A percentile compares a stretch with the other conserved stretches of the same genome.
These are phyloP conservation scores for Cupressus sempervirens DNA, from an alignment of 75 land plant species.

Conservation along the genomic window DNA sequence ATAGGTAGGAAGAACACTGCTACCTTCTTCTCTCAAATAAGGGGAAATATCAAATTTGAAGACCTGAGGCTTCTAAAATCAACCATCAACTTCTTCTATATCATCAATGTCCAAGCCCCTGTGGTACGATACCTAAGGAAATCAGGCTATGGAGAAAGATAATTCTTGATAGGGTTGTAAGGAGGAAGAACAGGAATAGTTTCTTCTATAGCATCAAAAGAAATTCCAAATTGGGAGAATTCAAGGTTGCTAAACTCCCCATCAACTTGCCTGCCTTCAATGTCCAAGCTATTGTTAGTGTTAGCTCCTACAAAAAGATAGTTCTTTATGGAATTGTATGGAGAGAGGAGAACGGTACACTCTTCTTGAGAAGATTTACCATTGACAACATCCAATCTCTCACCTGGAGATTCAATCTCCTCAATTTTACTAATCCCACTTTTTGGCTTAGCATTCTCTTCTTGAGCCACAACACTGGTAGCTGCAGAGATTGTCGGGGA, in stretches of 20 bases:
- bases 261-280: no score
- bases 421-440: no score
- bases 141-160: slow-evolving; percentile 6
- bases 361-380: not conserved
- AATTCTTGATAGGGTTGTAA: slow-evolving; percentile 49
- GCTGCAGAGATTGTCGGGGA: slow-evolving; percentile 57
- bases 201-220: not conserved
- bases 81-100: not conserved
- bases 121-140: slow-evolving; percentile 32
- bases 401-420: no score
- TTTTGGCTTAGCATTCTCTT: slow-evolving; percentile 17
- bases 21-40: not conserved
- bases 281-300: no score
- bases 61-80: slow-evolving; percentile 5
- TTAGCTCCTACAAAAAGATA: no score
- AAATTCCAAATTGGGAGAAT: no score
- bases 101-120: slow-evolving; percentile 22
- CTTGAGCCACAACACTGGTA: slow-evolving; percentile 29
- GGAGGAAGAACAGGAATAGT: slow-evolving; percentile 22
- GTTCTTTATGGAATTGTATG: no score
- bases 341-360: not conserved
- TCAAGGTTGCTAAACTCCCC: no score
- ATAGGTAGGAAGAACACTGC: slow-evolving; percentile 39
- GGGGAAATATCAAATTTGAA: slow-evolving; percentile 11
- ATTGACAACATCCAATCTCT: not conserved